Evolutionary conservation across 306 rosid genomes (phyloP).

Genomic region (Ochetophila trinervis): DNA sequence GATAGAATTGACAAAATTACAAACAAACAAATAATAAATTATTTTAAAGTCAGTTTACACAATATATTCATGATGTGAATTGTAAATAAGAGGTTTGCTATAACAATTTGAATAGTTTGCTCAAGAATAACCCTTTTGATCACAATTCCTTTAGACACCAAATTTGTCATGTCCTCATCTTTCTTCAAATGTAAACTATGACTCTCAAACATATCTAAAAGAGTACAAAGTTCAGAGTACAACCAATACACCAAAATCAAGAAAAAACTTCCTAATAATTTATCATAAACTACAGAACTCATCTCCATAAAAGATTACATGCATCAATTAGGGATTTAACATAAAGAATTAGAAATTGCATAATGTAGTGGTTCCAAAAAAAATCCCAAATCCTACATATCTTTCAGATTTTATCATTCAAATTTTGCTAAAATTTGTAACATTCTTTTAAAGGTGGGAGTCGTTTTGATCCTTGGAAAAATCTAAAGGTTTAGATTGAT

Average conservation of each 20-base stretch:
- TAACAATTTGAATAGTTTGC: conserved; percentile 75
- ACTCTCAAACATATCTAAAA: conserved; percentile 61
- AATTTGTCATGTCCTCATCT: conserved; percentile 90
- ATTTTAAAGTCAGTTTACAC: neutral
- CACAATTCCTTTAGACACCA: conserved; percentile 70
- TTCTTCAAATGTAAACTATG: conserved; percentile 69
- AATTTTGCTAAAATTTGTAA: too few species aligned
- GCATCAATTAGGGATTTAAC: too few species aligned
- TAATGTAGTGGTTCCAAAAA: too few species aligned
- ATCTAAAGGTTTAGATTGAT: too few species aligned
- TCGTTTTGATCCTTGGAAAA: too few species aligned
- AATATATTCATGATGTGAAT: conserved; percentile 39
- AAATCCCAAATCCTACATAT: too few species aligned
- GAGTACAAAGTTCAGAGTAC: conserved; percentile 72
- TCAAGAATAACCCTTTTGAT: conserved; percentile 87
- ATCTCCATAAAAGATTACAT: conserved; percentile 34
- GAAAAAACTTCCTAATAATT: conserved; percentile 75
- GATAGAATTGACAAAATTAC: too few species aligned
- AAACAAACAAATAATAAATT: too few species aligned
- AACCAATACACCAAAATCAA: conserved; percentile 80
- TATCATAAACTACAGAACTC: conserved; percentile 80
- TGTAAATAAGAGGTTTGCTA: conserved; percentile 71
- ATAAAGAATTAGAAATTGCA: too few species aligned
- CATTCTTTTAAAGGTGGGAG: too few species aligned
- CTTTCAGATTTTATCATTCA: too few species aligned